These are phyloP conservation scores for Ceratocystis variospora DNA, from an alignment of 2,329 filamentous ascomycete genomes.

Conservation along the genomic window DNA sequence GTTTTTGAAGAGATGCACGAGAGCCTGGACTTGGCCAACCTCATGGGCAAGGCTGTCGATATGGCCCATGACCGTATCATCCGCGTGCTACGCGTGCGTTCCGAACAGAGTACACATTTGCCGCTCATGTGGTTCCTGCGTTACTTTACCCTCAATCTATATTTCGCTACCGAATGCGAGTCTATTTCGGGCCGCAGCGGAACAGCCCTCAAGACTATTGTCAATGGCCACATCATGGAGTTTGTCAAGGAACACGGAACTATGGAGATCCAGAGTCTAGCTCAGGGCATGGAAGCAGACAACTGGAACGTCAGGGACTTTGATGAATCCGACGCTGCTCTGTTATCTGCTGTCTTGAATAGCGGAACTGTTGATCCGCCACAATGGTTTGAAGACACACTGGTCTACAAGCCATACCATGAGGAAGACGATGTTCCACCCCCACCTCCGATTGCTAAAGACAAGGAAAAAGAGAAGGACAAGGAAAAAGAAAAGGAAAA, in stretches of 20 bases:
- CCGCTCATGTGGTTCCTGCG: conserved; percentile 58
- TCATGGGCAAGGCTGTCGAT: conserved; percentile 69
- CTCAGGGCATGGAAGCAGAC: conserved; percentile 65
- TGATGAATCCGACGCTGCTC: conserved; percentile 42
- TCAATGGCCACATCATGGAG: conserved; percentile 69
- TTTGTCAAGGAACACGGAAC: conserved; percentile 62
- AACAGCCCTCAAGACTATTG: conserved; percentile 59
- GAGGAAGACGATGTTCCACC: conserved; percentile 26
- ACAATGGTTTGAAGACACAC: conserved; percentile 49
- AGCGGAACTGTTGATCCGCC: conserved; percentile 57
- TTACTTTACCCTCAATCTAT: conserved; percentile 68
- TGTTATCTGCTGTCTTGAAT: conserved; percentile 52
- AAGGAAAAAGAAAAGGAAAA: conserved; percentile 50
- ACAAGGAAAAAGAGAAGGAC: conserved; percentile 35
- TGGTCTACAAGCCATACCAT: conserved; percentile 40
- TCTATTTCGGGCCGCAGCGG: conserved; percentile 68
- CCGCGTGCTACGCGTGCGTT: conserved; percentile 62
- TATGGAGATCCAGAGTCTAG: conserved; percentile 57
- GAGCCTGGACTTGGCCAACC: conserved; percentile 60
- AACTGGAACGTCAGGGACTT: conserved; percentile 71
- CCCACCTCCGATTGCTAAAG: conserved; percentile 33
- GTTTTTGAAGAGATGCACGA: conserved; percentile 65
- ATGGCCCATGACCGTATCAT: conserved; percentile 63
- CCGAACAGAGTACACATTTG: conserved; percentile 56
- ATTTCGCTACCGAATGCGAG: conserved; percentile 78